Evolutionary conservation across 1,284 basidiomycete genomes (phyloP), one percentile per base, ranked within the genome.

Genomic region (Ustilago shanxiensis): DNA sequence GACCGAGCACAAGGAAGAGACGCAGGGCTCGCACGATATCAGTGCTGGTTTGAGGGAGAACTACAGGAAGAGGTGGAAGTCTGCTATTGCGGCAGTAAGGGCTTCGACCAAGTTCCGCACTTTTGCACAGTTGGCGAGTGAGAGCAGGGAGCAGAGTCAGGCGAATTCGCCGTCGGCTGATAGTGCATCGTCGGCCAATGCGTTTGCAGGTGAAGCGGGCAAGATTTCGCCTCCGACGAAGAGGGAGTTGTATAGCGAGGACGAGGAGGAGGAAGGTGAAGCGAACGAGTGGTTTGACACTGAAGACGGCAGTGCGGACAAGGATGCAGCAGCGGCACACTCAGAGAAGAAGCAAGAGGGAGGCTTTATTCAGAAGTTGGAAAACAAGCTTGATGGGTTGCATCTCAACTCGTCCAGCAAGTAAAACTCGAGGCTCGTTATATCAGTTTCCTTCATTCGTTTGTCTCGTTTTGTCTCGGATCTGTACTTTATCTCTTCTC

Each of bases 31-130:
- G 29, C 79, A 80, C 59, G 83, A 85, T 66, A 70, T 86, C 53
- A 80, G 79, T 50, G 73, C 79, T 1, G 84, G 83, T n/a, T 66
- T 86, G 51, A 79, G 83, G n/a, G 84, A 86, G 55, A 86, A 86
- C 57, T 85, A 85, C 60, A 66, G 83, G 7, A 77, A 79, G 63
- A 66, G 82, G 16, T 86, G 85, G 85, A 83, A 84, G 55, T 60
- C 78, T 33, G 85, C 84, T 11, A 82, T 86, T 60, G 80, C 83
- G 24, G 81, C 85, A 1, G 84, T 86, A 18, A 73, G 83, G 8
- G 85, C 85, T 9, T 78, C 76, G 31, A 82, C 84, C 57, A 80
- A 81, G 67, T 83, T 86, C 68, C 64, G 79, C 41, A 78, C 77
- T 0, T 79, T 84, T 66, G 77, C 80, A 1, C 72, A 75, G 39